Base-by-base conservation (phyloP, 164 flowering plant species). In the Paratinospora sagittata region DNA sequence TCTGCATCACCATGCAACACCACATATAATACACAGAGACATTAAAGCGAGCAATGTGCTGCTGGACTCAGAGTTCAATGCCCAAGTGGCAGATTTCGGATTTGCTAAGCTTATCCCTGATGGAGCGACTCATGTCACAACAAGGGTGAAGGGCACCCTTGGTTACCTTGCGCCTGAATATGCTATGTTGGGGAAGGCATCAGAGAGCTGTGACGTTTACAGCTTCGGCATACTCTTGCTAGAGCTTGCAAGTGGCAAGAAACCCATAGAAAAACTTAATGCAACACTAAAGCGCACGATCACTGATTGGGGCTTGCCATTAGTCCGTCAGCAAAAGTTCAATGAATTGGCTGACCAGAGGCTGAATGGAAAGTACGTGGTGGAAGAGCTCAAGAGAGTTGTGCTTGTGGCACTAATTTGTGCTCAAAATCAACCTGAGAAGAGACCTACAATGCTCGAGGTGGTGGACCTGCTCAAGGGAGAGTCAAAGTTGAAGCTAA, bases 111-210 rank as follows among this genome's bases (percentile, higher is more conserved):
- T 89, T 37, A 85, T 89, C 45, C 93, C 96, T 17, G 93, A 90
- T 69, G 96, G 91, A 37, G 93, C 84, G 55, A 86, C 90, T 24
- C 92, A 90, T 79, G 92, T 88, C 27, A 88, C 90, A 36, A 86
- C 96, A 21, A 84, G 85, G 81, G 90, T 87, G n/a, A 90, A 90
- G 77, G 93, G 91, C 39, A 90, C 93, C 27, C 87, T 89, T 23
- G 96, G 96, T 70, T 87, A 90, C 75, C 90, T 88, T 66, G 93
- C 96, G 49, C 96, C 96, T 36, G 93, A 90, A 75, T 90, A 89
- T 68, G 93, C 90, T 16, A 89, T 85, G 90, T 78, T 85, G 27
- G 96, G 92, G 21, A 90, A 90, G 74, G 96, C 88, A 11, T 83
- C 89, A 60, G 93, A 90, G 81, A 84, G 92, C 70, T 85, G 91